phyloP scores from a whole-genome alignment of 2,329 filamentous ascomycete genomes.

The Claviceps monticola region DNA sequence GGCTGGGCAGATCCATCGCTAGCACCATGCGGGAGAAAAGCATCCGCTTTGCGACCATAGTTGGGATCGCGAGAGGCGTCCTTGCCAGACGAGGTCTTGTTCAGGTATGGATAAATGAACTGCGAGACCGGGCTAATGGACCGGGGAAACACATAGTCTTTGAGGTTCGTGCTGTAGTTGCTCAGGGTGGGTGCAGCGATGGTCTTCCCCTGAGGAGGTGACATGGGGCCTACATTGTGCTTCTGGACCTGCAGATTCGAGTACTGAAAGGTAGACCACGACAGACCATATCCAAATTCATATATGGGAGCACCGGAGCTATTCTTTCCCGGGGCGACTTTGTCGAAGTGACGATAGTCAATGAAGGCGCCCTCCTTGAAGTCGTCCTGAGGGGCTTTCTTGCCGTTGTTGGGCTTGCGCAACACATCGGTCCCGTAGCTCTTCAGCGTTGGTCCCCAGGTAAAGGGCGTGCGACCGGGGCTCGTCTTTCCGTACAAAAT shows the following conservation, averaged over 20 bases:
- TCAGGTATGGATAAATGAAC: conserved; percentile 61
- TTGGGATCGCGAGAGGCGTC: conserved; percentile 42
- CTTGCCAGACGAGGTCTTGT: conserved; percentile 42
- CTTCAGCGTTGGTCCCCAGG: conserved; percentile 53
- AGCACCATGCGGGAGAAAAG: conserved; percentile 47
- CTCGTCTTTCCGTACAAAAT: conserved; percentile 74
- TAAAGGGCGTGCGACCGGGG: conserved; percentile 69
- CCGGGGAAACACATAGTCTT: conserved; percentile 56
- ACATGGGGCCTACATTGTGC: conserved; percentile 36
- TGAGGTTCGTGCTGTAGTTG: conserved; percentile 45
- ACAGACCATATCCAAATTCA: conserved; percentile 70
- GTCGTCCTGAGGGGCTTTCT: conserved; percentile 52
- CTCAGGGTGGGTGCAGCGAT: conserved; percentile 49
- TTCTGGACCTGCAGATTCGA: conserved; percentile 48
- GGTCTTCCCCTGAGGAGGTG: conserved; percentile 47
- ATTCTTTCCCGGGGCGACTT: conserved; percentile 24
- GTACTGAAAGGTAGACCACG: conserved; percentile 68
- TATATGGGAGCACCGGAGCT: conserved; percentile 46
- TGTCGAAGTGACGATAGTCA: conserved; percentile 56
- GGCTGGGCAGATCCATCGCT: conserved; percentile 43
- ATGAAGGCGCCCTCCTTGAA: conserved; percentile 72
- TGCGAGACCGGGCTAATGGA: conserved; percentile 35
- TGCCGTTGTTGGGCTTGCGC: conserved; percentile 55
- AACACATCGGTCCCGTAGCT: conserved; percentile 58
- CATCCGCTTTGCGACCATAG: conserved; percentile 43